Evolutionary conservation across 208 protist species (phyloP).

Genomic region (Angomonas desouzai): DNA sequence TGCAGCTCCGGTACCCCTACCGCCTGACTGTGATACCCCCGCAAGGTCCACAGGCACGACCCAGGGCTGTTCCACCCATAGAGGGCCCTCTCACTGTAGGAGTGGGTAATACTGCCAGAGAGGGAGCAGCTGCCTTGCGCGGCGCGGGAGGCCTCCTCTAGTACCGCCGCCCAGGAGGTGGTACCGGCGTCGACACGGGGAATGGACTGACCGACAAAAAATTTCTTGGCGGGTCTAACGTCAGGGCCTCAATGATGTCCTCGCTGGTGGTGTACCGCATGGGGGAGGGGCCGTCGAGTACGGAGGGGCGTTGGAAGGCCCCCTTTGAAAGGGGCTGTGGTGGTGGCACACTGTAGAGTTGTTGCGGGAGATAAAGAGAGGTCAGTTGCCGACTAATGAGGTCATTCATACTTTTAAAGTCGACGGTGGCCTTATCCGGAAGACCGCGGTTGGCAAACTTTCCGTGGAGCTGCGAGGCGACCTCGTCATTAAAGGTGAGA

Average conservation of each 20-base stretch:
- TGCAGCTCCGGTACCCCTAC: conserved; percentile 54
- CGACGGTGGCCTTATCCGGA: conserved; percentile 25
- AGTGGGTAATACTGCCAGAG: background rate
- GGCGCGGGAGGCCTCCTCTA: conserved; percentile 33
- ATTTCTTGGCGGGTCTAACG: conserved; percentile 67
- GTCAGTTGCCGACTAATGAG: conserved; percentile 39
- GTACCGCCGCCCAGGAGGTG: conserved; percentile 26
- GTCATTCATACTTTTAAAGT: conserved; percentile 41
- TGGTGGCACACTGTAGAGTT: conserved; percentile 33
- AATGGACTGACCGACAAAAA: conserved; percentile 46
- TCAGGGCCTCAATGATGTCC: conserved; percentile 56
- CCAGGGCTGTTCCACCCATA: conserved; percentile 25
- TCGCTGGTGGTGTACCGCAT: conserved; percentile 22
- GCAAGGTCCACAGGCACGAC: conserved; percentile 53
- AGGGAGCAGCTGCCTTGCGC: conserved; percentile 20
- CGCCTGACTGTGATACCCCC: conserved; percentile 24
- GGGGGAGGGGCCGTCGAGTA: conserved; percentile 14
- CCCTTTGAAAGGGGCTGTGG: background rate
- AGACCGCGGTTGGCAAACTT: conserved; percentile 17
- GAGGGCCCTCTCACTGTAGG: conserved; percentile 6
- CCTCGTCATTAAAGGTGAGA: conserved; percentile 60
- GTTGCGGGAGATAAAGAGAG: conserved; percentile 59
- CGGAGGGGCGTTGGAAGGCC: background rate
- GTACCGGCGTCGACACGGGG: conserved; percentile 15
- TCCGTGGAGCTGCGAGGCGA: conserved; percentile 25